A percentile compares a stretch with the other conserved stretches of the same genome.
Conservation (phyloP, 106 monocot species). For the Acorus gramineus region DNA sequence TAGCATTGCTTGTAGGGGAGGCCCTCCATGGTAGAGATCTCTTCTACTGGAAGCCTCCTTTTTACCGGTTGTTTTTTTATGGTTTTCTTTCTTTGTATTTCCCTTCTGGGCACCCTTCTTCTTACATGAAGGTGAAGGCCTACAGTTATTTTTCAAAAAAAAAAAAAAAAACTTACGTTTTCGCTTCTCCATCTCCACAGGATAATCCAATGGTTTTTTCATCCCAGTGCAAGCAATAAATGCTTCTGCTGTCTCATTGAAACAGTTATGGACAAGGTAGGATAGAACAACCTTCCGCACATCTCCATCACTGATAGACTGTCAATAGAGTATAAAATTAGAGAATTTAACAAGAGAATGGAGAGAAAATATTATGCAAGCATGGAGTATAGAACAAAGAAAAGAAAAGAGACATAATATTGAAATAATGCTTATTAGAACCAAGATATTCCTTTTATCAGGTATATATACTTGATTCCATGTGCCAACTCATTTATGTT, state of each 20-base stretch:
- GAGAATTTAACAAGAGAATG: not conserved
- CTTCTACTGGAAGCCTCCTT: too few relatives aligned
- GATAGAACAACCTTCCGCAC: slow-evolving; percentile 71
- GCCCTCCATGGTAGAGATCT: too few relatives aligned
- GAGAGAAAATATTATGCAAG: not conserved
- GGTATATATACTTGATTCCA: too few relatives aligned
- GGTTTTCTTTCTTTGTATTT: too few relatives aligned
- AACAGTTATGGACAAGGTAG: slow-evolving; percentile 93
- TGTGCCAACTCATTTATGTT: too few relatives aligned
- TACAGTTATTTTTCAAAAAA: too few relatives aligned
- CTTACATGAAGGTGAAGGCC: too few relatives aligned
- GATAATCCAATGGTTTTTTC: slow-evolving; percentile 52
- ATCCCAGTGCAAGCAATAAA: slow-evolving; percentile 65
- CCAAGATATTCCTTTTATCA: too few relatives aligned
- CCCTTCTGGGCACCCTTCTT: too few relatives aligned
- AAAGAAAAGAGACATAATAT: not conserved
- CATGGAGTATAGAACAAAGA: not conserved
- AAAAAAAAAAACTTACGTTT: slow-evolving; percentile 40
- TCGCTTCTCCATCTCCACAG: slow-evolving; percentile 62
- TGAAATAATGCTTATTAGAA: too few relatives aligned
- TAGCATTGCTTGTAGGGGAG: too few relatives aligned
- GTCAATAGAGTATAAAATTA: slow-evolving; percentile 1
- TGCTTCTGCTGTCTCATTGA: slow-evolving; percentile 91
- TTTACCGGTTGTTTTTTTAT: too few relatives aligned
- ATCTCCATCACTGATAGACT: slow-evolving; percentile 67